Conservation (phyloP, 805 yeast genomes). For the Metschnikowia kofuensis region DNA sequence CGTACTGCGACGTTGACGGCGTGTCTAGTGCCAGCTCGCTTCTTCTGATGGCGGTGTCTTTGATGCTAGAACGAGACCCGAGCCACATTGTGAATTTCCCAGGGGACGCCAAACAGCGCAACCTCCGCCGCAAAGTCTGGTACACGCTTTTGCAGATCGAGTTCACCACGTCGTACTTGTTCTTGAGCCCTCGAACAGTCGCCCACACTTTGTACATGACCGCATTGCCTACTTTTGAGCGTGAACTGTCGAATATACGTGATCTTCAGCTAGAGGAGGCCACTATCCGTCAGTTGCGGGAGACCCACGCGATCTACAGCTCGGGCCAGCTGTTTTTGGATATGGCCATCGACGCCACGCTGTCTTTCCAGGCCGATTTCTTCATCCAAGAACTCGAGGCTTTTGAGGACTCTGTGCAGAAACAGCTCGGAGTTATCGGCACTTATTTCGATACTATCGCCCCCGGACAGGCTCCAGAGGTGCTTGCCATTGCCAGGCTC, state of each 20-base stretch:
- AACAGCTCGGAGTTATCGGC: slow-evolving; percentile 11
- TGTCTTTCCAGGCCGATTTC: slow-evolving; percentile 3
- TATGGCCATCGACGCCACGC: slow-evolving; percentile 6
- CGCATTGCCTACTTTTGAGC: slow-evolving; percentile 10
- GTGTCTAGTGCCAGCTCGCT: slow-evolving; percentile 9
- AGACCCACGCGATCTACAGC: slow-evolving; percentile 1
- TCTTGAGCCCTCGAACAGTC: slow-evolving; percentile 12
- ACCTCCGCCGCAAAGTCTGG: slow-evolving; percentile 18
- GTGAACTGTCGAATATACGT: slow-evolving; percentile 9
- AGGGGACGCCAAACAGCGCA: slow-evolving; percentile 10
- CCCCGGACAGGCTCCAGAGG: not conserved
- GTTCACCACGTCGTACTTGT: slow-evolving; percentile 9
- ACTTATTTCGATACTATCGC: slow-evolving; percentile 5
- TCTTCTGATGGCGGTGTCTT: slow-evolving; percentile 11
- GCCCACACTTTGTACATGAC: slow-evolving; percentile 9
- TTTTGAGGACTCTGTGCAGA: slow-evolving; percentile 8
- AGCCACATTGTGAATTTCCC: slow-evolving; percentile 7
- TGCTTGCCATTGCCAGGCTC: not conserved
- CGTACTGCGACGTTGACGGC: slow-evolving; percentile 8
- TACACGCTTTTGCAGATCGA: slow-evolving; percentile 15
- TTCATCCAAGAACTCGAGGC: slow-evolving; percentile 11
- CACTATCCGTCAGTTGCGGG: slow-evolving; percentile 4
- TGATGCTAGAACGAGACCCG: slow-evolving; percentile 18
- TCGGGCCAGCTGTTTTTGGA: slow-evolving; percentile 12
- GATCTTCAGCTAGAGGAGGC: slow-evolving; percentile 11